Conservation (phyloP, 176 grass and related monocot genomes). For the Rhynchospora breviuscula region DNA sequence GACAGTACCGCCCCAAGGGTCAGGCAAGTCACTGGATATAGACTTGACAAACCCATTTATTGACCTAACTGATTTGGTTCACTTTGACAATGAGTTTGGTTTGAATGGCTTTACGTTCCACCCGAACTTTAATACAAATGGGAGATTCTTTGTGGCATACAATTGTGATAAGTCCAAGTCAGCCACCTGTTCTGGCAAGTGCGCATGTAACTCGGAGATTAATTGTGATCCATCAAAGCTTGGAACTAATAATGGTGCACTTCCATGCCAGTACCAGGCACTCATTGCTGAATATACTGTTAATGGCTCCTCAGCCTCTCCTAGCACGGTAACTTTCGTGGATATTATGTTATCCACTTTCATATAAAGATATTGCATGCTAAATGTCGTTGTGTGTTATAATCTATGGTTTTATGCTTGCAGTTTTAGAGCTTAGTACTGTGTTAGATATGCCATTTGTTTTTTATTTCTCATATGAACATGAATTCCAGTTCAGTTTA, state of each 20-base stretch:
- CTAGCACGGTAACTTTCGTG: constrained; percentile 45
- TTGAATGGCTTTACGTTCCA: constrained; percentile 15
- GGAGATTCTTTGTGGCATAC: constrained; percentile 29
- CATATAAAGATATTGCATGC: background rate
- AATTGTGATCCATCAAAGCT: constrained; percentile 83
- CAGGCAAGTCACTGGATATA: background rate
- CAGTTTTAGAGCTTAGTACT: background rate
- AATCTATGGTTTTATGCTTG: background rate
- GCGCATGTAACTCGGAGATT: constrained; percentile 86
- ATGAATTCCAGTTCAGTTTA: too few relatives aligned
- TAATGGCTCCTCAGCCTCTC: constrained; percentile 49
- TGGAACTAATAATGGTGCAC: constrained; percentile 43
- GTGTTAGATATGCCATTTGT: background rate
- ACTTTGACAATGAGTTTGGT: constrained; percentile 1
- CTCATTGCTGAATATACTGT: constrained; percentile 74
- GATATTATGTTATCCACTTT: constrained; percentile 17
- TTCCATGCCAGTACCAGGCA: constrained; percentile 70
- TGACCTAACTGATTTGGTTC: constrained; percentile 14
- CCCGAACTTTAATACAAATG: constrained; percentile 22
- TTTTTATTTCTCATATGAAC: background rate
- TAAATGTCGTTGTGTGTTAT: background rate
- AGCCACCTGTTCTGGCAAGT: constrained; percentile 66
- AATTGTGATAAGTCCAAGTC: constrained; percentile 35
- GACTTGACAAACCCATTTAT: constrained; percentile 12
- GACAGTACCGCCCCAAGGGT: background rate